phyloP scores from a whole-genome alignment of 1,284 basidiomycete genomes.

The Tylopilus sp. region DNA sequence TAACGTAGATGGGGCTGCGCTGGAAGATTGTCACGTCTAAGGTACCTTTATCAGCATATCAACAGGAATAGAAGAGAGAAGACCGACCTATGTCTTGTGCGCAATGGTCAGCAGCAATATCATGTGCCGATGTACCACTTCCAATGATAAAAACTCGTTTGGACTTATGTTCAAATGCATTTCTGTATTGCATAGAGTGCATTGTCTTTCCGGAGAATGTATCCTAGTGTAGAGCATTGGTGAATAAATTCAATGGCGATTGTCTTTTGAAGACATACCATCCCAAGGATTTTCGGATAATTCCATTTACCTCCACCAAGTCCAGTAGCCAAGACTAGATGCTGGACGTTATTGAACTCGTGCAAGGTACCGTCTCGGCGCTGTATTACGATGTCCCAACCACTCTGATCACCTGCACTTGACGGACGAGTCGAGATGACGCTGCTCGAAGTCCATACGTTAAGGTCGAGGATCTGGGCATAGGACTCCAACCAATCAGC shows the following conservation, averaged over 20 bases:
- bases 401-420: too few relatives aligned
- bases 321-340: constrained; percentile 43
- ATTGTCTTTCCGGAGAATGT: constrained; percentile 9
- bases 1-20: constrained; percentile 4
- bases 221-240: constrained; percentile 31
- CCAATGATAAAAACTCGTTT: constrained; percentile 12
- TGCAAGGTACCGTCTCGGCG: too few relatives aligned
- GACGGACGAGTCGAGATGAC: constrained; percentile 40
- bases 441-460: constrained; percentile 53
- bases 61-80: neutral
- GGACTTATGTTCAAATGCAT: neutral
- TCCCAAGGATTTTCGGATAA: constrained; percentile 35
- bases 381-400: too few relatives aligned
- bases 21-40: constrained; percentile 9
- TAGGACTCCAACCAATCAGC: constrained; percentile 64
- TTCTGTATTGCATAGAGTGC: constrained; percentile 3
- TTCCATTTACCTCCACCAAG: constrained; percentile 37
- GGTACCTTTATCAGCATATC: neutral
- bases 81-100: neutral
- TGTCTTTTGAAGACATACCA: constrained; percentile 9
- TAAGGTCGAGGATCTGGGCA: constrained; percentile 53
- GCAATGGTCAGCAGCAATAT: constrained; percentile 4
- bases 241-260: too few relatives aligned
- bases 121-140: constrained; percentile 7
- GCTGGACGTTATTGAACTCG: constrained; percentile 37